Percentiles rank a stretch among this genome's conserved stretches.
Evolutionary conservation across 1,284 basidiomycete genomes (phyloP).

Genomic region (Sanghuangporus sanghuang): DNA sequence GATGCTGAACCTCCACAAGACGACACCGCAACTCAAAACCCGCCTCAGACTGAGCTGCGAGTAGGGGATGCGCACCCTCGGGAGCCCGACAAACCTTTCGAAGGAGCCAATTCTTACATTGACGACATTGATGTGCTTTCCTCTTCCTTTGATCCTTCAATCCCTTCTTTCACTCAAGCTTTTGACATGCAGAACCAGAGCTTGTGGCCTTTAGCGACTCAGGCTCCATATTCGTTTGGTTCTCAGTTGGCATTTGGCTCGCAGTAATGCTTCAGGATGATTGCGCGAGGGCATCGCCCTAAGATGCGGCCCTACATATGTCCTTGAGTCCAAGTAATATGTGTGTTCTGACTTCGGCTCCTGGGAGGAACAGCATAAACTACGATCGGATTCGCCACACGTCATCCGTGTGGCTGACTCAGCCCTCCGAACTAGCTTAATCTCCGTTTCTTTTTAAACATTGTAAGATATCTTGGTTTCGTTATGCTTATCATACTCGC

Average conservation of each 20-base stretch:
- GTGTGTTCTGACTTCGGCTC: neutral
- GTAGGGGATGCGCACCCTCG: neutral
- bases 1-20: neutral
- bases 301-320: neutral
- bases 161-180: conserved; percentile 10
- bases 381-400: neutral
- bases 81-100: neutral
- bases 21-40: neutral
- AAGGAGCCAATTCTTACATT: neutral
- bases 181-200: neutral
- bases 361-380: neutral
- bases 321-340: neutral
- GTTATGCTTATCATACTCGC: neutral
- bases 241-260: conserved; percentile 9
- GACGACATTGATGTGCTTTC: conserved; percentile 4
- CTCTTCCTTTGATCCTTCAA: conserved; percentile 7
- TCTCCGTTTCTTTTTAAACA: neutral
- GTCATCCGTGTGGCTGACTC: too few species aligned
- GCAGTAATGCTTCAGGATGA: neutral
- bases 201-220: conserved; percentile 10
- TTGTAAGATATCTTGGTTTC: neutral
- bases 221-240: conserved; percentile 13
- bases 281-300: neutral
- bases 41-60: neutral
- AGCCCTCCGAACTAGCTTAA: neutral